Evolutionary conservation across 1,284 basidiomycete species (phyloP).

Genomic region (Apiotrichum sp.): DNA sequence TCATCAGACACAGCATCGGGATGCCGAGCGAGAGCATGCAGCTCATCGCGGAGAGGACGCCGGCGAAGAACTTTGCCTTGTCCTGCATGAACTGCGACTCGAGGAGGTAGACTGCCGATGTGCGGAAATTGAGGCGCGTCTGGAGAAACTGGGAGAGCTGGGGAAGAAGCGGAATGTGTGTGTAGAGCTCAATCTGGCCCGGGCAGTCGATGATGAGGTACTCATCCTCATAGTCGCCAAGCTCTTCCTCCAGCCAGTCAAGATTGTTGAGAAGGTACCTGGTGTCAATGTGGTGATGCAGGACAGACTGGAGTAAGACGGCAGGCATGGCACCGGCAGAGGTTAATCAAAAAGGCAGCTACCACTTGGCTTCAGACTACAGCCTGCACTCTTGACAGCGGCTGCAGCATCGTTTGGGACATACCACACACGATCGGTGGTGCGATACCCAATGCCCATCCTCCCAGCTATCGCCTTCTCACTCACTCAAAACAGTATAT

Average conservation of each 20-base stretch:
- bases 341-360: too few relatives aligned
- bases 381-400: too few relatives aligned
- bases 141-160: slow-evolving; percentile 63
- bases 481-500: slow-evolving; percentile 99
- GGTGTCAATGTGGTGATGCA: slow-evolving; percentile 51
- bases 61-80: slow-evolving; percentile 96
- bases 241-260: slow-evolving; percentile 98
- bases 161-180: slow-evolving; percentile 93
- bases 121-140: slow-evolving; percentile 63
- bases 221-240: slow-evolving; percentile 91
- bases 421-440: too few relatives aligned
- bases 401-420: too few relatives aligned
- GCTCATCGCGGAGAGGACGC: slow-evolving; percentile 96
- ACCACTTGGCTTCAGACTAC: too few relatives aligned
- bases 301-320: too few relatives aligned
- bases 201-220: slow-evolving; percentile 98
- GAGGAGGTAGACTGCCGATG: slow-evolving; percentile 81
- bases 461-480: not conserved
- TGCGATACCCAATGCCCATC: too few relatives aligned
- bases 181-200: slow-evolving; percentile 98
- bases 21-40: slow-evolving; percentile 98
- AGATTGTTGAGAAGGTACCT: slow-evolving; percentile 95
- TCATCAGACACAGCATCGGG: slow-evolving; percentile 96
- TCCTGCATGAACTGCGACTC: slow-evolving; percentile 99
- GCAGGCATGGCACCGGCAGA: too few relatives aligned